These are phyloP conservation scores for Cordyceps javanica DNA, from an alignment of 2,329 filamentous ascomycete genomes.

Conservation along the genomic window DNA sequence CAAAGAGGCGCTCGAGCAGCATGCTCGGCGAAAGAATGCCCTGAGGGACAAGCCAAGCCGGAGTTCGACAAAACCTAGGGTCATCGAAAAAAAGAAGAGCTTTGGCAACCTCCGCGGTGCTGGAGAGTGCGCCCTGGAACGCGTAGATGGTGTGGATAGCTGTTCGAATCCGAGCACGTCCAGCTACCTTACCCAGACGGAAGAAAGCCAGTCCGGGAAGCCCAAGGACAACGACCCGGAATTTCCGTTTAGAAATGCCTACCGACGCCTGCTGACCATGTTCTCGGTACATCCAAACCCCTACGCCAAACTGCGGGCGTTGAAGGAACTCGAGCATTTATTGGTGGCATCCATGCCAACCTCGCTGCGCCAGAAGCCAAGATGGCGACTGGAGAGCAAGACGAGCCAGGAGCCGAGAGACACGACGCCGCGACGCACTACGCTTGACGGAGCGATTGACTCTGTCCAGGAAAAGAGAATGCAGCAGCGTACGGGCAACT, in stretches of 20 bases:
- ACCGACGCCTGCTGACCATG: slow-evolving; percentile 71
- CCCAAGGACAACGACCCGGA: slow-evolving; percentile 30
- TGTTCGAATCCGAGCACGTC: slow-evolving; percentile 13
- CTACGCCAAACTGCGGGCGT: slow-evolving; percentile 72
- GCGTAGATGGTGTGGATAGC: slow-evolving; percentile 24
- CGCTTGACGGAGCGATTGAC: slow-evolving; percentile 61
- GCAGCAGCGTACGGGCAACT: slow-evolving; percentile 29
- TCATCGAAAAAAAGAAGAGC: slow-evolving; percentile 61
- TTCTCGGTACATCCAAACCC: slow-evolving; percentile 89
- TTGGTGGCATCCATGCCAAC: slow-evolving; percentile 63
- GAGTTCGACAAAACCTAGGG: slow-evolving; percentile 42
- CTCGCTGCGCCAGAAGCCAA: slow-evolving; percentile 27
- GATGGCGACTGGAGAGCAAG: slow-evolving; percentile 18
- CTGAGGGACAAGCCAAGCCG: slow-evolving; percentile 35
- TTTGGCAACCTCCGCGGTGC: slow-evolving; percentile 56
- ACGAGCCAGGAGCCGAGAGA: slow-evolving; percentile 25
- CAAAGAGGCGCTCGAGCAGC: slow-evolving; percentile 48
- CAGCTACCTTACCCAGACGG: background rate
- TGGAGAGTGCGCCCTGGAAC: slow-evolving; percentile 34
- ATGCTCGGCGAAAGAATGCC: slow-evolving; percentile 33
- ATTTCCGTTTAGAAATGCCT: slow-evolving; percentile 77
- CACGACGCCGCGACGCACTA: slow-evolving; percentile 33
- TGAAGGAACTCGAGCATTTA: slow-evolving; percentile 77
- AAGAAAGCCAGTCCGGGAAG: background rate
- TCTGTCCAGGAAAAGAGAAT: slow-evolving; percentile 64